Conservation (phyloP, 2,329 filamentous ascomycete genomes). For the Neopestalotiopsis sp. region DNA sequence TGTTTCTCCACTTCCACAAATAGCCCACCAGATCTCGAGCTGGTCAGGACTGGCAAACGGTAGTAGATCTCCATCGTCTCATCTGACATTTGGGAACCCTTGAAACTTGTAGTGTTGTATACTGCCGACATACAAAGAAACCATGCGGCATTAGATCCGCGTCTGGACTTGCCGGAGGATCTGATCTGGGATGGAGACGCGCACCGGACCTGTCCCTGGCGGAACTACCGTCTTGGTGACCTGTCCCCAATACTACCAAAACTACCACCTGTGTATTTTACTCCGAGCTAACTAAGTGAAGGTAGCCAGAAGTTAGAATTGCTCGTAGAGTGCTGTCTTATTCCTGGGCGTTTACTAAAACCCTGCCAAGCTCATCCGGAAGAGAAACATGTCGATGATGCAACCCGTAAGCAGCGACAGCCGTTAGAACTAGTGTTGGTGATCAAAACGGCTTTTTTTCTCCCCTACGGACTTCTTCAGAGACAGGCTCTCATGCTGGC, state of each 20-base stretch:
- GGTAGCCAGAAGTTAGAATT: not conserved
- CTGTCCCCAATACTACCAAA: not conserved
- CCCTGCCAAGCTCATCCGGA: not conserved
- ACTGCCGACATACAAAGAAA: not conserved
- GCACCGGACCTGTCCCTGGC: not conserved
- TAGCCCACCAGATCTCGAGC: not conserved
- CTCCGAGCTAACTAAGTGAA: not conserved
- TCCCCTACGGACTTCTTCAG: not conserved
- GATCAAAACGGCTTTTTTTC: not conserved
- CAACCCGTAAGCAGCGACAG: not conserved
- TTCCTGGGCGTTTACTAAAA: not conserved
- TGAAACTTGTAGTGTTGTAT: not conserved
- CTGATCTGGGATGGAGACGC: not conserved
- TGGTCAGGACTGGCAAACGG: not conserved
- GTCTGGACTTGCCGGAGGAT: constrained; percentile 5
- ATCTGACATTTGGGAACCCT: constrained; percentile 6
- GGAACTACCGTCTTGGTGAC: not conserved
- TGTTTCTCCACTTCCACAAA: not conserved
- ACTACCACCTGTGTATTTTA: not conserved
- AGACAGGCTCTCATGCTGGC: not conserved
- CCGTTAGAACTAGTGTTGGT: not conserved
- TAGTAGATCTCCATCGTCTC: constrained; percentile 17
- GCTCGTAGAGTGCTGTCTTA: not conserved
- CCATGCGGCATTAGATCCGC: constrained; percentile 7
- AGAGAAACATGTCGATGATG: not conserved